Evolutionary conservation across 441 rosid genomes (phyloP), one percentile per base, ranked within the genome.

Genomic region (Populus hybrid): DNA sequence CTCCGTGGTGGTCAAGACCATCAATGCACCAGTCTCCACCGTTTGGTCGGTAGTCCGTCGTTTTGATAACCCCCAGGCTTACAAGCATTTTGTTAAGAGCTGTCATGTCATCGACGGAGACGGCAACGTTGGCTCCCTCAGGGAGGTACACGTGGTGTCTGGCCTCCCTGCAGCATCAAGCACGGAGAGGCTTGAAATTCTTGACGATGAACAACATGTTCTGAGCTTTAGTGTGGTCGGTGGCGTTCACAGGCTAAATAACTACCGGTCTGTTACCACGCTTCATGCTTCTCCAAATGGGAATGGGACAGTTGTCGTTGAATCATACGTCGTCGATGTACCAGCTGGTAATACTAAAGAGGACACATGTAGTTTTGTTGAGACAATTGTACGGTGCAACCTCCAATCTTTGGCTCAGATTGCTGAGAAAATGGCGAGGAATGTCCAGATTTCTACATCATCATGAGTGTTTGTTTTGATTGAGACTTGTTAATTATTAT

Each of bases 1-100:
- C 83, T 93, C 97, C 70, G 86, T 87, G 59, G 79, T 86, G 67
- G 86, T 89, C 19, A 88, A 89, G 69, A 76, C 84, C 71, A 82
- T 90, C n/a, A 84, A 84, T 1, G 92, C 95, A 35, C 92, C 97
- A 0, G 84, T 82, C 28, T 82, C 89, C 23, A 65, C 83, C 34
- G 95, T 91, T 4, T 93, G 97, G 98, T 87, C 98, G 0, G 81
- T 93, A 24, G 87, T 93, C 10, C 90, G 95, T 70, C 89, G 94
- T 26, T 93, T 93, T 24, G 95, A 88, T 63, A 84, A 89, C 64
- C 98, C 97, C 1, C 92, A 89, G 72, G 91, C 86, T 11, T 93
- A 93, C 81, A 93, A 93, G 75, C 93, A 90, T 83, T 91, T 93
- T 50, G 83, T 93, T 8, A 89, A 76, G 80, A 90, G 88, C 86